Evolutionary conservation across 192 early-diverging fungal genomes (phyloP).

Genomic region (Linnemannia schmuckeri): DNA sequence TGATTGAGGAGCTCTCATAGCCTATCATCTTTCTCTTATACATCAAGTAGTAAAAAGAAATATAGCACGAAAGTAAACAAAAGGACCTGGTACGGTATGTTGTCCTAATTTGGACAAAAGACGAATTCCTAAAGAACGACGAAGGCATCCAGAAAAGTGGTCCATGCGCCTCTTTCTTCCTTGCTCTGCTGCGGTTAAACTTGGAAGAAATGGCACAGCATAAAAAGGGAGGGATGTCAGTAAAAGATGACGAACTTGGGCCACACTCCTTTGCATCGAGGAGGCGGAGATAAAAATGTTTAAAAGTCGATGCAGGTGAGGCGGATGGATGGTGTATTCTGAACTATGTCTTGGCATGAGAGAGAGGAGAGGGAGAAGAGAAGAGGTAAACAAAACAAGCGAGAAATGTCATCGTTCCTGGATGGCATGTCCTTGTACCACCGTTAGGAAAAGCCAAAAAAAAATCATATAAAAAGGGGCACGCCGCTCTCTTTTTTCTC

Average conservation of each 20-base stretch:
- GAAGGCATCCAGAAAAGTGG: background rate
- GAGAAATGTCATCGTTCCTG: background rate
- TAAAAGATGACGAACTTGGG: background rate
- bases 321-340: background rate
- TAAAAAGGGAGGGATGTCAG: background rate
- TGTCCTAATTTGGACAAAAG: background rate
- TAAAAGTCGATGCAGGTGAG: background rate
- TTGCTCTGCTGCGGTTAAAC: background rate
- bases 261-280: background rate
- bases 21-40: background rate
- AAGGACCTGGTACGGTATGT: background rate
- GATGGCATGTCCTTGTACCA: background rate
- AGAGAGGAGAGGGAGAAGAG: too few relatives aligned
- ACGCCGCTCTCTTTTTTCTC: background rate
- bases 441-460: background rate
- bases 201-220: background rate
- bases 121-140: background rate
- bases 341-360: background rate
- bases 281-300: background rate
- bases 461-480: background rate
- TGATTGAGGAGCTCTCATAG: constrained; percentile 16
- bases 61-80: background rate
- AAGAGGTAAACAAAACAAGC: too few relatives aligned
- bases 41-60: background rate
- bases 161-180: background rate